Evolutionary conservation across 1,139 yeast species (phyloP).

Genomic region (Geotrichum cucujoidarum): DNA sequence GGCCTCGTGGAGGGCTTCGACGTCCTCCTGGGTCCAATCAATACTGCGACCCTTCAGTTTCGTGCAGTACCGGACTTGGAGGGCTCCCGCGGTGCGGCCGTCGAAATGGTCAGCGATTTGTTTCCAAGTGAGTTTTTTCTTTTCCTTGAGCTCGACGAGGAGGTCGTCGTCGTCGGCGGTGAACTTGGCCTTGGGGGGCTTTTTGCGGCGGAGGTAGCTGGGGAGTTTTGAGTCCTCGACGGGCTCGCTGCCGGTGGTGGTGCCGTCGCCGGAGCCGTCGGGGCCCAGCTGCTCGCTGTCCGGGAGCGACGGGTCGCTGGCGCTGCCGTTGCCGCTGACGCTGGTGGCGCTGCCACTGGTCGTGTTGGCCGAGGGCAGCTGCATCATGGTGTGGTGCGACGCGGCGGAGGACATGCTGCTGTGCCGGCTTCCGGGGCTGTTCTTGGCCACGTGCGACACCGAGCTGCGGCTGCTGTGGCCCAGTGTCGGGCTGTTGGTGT

Average conservation of each 20-base stretch:
- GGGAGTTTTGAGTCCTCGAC: neutral
- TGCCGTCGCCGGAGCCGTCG: neutral
- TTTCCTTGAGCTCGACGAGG: slow-evolving; percentile 30
- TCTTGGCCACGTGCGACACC: neutral
- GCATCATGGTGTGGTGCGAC: slow-evolving; percentile 4
- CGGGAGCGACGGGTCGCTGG: too few species aligned
- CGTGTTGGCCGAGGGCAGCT: neutral
- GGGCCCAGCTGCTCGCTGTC: too few species aligned
- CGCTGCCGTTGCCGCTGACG: too few species aligned
- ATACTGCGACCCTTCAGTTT: slow-evolving; percentile 27
- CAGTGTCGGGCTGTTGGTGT: neutral
- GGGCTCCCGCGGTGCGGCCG: slow-evolving; percentile 33
- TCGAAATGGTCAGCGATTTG: slow-evolving; percentile 32
- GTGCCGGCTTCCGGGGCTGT: slow-evolving; percentile 1
- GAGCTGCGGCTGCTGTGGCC: neutral
- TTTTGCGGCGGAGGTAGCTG: neutral
- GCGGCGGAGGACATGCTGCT: slow-evolving; percentile 6
- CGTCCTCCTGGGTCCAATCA: slow-evolving; percentile 29
- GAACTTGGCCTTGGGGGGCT: slow-evolving; percentile 28
- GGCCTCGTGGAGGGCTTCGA: slow-evolving; percentile 24
- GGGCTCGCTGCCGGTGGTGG: neutral
- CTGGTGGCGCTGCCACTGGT: neutral
- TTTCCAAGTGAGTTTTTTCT: slow-evolving; percentile 30
- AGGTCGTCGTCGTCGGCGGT: slow-evolving; percentile 31
- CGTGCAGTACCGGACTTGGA: slow-evolving; percentile 34